These are phyloP conservation scores for Phytophthora tentaculata DNA, from an alignment of 352 stramenopile genomes.

Conservation along the genomic window DNA sequence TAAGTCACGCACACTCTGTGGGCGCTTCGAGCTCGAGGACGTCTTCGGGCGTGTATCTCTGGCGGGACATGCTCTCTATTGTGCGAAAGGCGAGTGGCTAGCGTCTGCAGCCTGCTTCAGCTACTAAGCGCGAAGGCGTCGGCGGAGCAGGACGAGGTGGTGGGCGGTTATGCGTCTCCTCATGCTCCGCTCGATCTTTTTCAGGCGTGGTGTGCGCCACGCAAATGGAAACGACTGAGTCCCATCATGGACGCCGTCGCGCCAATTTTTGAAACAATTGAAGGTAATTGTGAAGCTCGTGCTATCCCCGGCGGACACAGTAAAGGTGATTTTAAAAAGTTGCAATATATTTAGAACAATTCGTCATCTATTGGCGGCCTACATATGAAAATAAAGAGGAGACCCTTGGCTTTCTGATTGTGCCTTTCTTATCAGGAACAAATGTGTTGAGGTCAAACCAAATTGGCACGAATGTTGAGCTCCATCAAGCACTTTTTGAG, in stretches of 20 bases:
- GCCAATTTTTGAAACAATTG: constrained; percentile 1
- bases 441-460: no score
- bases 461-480: no score
- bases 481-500: no score
- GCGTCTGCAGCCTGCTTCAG: constrained; percentile 2
- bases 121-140: constrained; percentile 14
- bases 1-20: constrained; percentile 63
- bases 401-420: no score
- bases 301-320: no score
- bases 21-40: constrained; percentile 82
- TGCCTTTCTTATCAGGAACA: no score
- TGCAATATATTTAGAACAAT: no score
- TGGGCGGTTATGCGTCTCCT: constrained; percentile 38
- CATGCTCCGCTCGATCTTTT: constrained; percentile 33
- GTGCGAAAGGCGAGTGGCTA: constrained; percentile 24
- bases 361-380: no score
- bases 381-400: no score
- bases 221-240: constrained; percentile 19
- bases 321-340: no score
- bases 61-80: constrained; percentile 52
- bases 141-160: constrained; percentile 1
- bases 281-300: constrained; percentile 11
- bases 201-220: constrained; percentile 21
- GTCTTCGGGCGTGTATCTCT: constrained; percentile 86
- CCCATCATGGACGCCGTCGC: no score